Percentiles rank a stretch among this genome's conserved stretches.
Conservation (phyloP, 495 filamentous ascomycete genomes). For the Talaromyces trachyspermus region DNA sequence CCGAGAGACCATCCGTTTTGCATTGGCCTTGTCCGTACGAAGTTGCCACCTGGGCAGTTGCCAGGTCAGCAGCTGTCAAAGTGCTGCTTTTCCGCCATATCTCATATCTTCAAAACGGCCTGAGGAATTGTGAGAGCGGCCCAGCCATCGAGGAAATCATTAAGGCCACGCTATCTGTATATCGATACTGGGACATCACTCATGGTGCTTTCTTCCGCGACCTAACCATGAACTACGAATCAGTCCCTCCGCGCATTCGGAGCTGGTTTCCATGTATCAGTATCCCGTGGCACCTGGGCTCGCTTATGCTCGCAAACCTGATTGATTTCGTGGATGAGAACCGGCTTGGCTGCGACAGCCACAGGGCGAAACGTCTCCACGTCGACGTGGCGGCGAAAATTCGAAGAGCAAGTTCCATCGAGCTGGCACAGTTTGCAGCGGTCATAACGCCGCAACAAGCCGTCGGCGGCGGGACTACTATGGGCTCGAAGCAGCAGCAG, state of each 20-base stretch:
- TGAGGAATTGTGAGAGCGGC: constrained; percentile 14
- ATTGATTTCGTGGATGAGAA: constrained; percentile 25
- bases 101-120: constrained; percentile 26
- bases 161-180: constrained; percentile 17
- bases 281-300: constrained; percentile 34
- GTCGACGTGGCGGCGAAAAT: constrained; percentile 2
- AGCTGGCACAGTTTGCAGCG: constrained; percentile 6
- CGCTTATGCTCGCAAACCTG: constrained; percentile 29
- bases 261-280: constrained; percentile 32
- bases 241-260: constrained; percentile 25
- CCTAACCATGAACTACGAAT: constrained; percentile 24
- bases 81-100: constrained; percentile 35
- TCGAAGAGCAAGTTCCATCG: constrained; percentile 6
- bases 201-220: constrained; percentile 33
- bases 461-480: not conserved
- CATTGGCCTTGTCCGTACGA: constrained; percentile 34
- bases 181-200: constrained; percentile 29
- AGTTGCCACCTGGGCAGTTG: constrained; percentile 21
- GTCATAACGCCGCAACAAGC: constrained; percentile 2
- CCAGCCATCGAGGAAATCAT: constrained; percentile 26
- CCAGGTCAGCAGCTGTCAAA: constrained; percentile 33
- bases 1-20: not conserved
- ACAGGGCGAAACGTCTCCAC: constrained; percentile 3
- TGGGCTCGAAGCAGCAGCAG: constrained; percentile 1
- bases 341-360: constrained; percentile 10